phyloP scores from a whole-genome alignment of 371 early-diverging fungal genomes.

The Mortierella sp. region DNA sequence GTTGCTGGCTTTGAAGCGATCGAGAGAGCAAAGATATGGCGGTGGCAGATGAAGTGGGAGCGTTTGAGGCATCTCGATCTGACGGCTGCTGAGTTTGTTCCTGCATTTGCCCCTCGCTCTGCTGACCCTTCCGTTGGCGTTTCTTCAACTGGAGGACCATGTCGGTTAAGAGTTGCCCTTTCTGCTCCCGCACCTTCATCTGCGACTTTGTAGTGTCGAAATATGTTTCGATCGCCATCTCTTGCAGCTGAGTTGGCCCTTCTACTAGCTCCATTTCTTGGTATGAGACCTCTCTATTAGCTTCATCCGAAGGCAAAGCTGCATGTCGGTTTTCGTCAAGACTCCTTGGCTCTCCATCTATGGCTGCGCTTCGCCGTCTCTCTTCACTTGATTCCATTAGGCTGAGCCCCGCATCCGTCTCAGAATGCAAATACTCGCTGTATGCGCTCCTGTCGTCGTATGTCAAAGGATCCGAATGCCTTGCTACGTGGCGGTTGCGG shows the following conservation, averaged over 20 bases:
- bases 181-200: constrained; percentile 30
- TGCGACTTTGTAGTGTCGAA: constrained; percentile 53
- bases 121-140: constrained; percentile 16
- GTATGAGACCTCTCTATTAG: constrained; percentile 14
- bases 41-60: not conserved
- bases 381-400: not conserved
- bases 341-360: not conserved
- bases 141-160: constrained; percentile 32
- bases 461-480: not conserved
- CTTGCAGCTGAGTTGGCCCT: constrained; percentile 18
- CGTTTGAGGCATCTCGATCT: not conserved
- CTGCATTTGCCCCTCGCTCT: not conserved
- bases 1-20: constrained; percentile 4
- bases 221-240: constrained; percentile 49
- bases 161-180: constrained; percentile 25
- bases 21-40: constrained; percentile 3
- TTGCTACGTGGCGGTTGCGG: not conserved
- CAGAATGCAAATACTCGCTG: not conserved
- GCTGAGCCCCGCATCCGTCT: not conserved
- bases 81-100: not conserved
- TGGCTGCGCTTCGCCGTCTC: not conserved
- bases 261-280: constrained; percentile 18
- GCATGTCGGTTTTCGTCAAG: constrained; percentile 9
- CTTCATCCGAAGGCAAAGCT: constrained; percentile 16
- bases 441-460: not conserved